Conservation (phyloP, 164 flowering plant genomes). For the Berberis vulgaris region DNA sequence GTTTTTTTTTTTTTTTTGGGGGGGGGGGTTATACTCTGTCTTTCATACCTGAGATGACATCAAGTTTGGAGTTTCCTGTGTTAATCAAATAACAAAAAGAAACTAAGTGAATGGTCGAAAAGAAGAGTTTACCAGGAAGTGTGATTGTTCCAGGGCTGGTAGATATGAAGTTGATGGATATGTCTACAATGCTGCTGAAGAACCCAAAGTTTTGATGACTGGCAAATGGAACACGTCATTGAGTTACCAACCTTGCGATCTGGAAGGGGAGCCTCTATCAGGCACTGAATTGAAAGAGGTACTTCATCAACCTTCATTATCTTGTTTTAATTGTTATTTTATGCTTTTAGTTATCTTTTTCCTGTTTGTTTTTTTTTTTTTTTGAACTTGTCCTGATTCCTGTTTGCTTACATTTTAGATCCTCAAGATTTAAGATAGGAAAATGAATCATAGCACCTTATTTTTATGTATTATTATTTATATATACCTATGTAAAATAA, state of each 20-base stretch:
- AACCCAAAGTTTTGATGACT: constrained; percentile 80
- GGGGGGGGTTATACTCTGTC: too few species aligned
- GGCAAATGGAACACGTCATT: constrained; percentile 84
- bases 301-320: not conserved
- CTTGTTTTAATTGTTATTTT: not conserved
- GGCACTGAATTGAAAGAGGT: constrained; percentile 84
- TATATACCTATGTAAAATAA: too few species aligned
- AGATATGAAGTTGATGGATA: constrained; percentile 92
- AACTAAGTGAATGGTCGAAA: not conserved
- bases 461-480: too few species aligned
- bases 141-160: constrained; percentile 45
- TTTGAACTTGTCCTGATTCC: too few species aligned
- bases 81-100: too few species aligned
- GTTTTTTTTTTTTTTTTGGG: too few species aligned
- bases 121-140: not conserved
- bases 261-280: constrained; percentile 76
- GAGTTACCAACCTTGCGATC: constrained; percentile 77
- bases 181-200: constrained; percentile 66
- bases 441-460: too few species aligned
- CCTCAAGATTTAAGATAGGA: too few species aligned
- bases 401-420: too few species aligned
- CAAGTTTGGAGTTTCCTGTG: too few species aligned
- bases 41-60: too few species aligned
- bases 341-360: not conserved
- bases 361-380: not conserved